Evolutionary conservation across 1,139 yeast species (phyloP), one percentile per base, ranked within the genome.

Genomic region (Protomyces inundatus): DNA sequence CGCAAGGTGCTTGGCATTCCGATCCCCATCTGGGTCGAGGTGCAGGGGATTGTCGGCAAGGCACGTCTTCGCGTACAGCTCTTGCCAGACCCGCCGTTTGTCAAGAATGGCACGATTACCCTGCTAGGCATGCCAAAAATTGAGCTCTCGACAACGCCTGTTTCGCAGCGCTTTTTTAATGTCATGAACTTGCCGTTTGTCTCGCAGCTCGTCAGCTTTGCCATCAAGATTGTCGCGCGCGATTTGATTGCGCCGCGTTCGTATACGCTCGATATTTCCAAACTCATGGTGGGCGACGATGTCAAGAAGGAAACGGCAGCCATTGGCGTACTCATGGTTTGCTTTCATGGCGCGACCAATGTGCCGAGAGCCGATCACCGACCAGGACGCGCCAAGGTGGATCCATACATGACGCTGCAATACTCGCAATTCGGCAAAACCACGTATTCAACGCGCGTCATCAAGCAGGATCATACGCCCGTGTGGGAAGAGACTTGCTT

Each of bases 81-180:
- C 7, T 46, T 56, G 34, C 64, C 64, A 46, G 64, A 64, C 36
- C 61, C 64, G 37, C 66, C 66, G 1, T 64, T 64, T 33, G 53
- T 64, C 37, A 64, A 64, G 55, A 64, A 64, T 36, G 54, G 62
- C 6, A 64, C 66, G 6, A n/a, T 61, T 30, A 36, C 64, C 5
- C 50, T 64, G 39, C 54, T 64, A 33, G 66, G 66, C 16, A 56
- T 64, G 64, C 66, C 66, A 9, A 56, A 64, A 32, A 52, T 64
- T 39, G 61, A 64, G 10, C 60, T 64, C 6, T 54, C 66, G 9
- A 61, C 66, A 7, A 58, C 61, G 10, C 66, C 66, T 12, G 51
- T 64, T 7, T 55, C 64, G 14, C 50, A 59, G 6, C 45, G 50
- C 12, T 60, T 60, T 56, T 32, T 64, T 23, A 64, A 64, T 32